Percentiles rank a stretch among this genome's conserved stretches.
phyloP scores from a whole-genome alignment of 2,329 filamentous ascomycete species.

The Trichoderma asperellum region DNA sequence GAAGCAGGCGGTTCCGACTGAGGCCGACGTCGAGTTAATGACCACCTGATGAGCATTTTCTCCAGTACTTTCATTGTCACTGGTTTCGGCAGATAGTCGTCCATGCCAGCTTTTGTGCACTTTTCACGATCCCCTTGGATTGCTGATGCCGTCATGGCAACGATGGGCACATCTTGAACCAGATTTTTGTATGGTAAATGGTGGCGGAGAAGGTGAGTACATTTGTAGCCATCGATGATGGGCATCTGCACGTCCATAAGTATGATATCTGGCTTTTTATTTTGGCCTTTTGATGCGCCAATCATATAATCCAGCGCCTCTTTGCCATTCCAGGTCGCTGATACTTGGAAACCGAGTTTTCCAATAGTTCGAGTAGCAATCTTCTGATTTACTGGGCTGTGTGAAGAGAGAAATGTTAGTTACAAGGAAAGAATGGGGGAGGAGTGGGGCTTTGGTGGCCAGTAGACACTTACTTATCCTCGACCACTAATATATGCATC shows the following conservation, averaged over 20 bases:
- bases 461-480: constrained; percentile 69
- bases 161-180: constrained; percentile 68
- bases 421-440: not conserved
- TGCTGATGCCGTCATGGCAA: constrained; percentile 81
- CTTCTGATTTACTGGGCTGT: constrained; percentile 69
- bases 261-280: constrained; percentile 70
- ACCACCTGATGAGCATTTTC: constrained; percentile 73
- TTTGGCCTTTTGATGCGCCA: constrained; percentile 54
- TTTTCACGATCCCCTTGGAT: constrained; percentile 78
- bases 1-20: constrained; percentile 41
- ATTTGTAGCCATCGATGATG: constrained; percentile 76
- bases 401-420: constrained; percentile 30
- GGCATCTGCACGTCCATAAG: constrained; percentile 80
- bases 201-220: constrained; percentile 73
- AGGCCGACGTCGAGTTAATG: constrained; percentile 41
- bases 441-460: not conserved
- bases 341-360: constrained; percentile 72
- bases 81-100: constrained; percentile 74
- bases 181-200: constrained; percentile 66
- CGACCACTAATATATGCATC: constrained; percentile 74
- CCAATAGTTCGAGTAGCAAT: constrained; percentile 76
- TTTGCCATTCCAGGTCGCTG: constrained; percentile 75
- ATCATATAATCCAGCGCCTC: constrained; percentile 76
- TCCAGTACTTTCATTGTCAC: constrained; percentile 71
- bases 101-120: constrained; percentile 74